Conservation (phyloP, 495 filamentous ascomycete genomes). For the Cercophora newfieldiana region DNA sequence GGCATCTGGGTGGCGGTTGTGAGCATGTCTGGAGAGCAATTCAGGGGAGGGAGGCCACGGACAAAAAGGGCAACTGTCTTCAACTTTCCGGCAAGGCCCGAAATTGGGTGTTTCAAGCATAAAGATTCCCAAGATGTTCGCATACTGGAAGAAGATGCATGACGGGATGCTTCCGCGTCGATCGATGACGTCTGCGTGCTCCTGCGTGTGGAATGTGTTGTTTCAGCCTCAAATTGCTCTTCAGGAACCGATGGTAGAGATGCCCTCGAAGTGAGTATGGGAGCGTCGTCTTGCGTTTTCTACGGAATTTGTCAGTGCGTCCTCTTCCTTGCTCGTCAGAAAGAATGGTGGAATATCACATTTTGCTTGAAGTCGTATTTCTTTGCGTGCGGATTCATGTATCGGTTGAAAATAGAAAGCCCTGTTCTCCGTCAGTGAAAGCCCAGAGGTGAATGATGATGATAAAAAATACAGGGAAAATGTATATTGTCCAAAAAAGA, state of each 20-base stretch:
- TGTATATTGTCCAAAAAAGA: not conserved
- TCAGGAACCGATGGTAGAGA: not conserved
- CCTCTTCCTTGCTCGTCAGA: not conserved
- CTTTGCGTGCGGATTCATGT: slow-evolving; percentile 19
- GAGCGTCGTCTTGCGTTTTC: not conserved
- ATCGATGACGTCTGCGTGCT: not conserved
- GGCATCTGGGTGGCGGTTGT: slow-evolving; percentile 13
- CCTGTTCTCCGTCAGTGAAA: not conserved
- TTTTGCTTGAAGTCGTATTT: slow-evolving; percentile 7
- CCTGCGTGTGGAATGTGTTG: not conserved
- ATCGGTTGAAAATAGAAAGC: slow-evolving; percentile 14
- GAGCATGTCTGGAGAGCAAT: not conserved
- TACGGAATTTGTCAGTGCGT: not conserved
- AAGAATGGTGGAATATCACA: not conserved
- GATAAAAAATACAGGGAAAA: not conserved
- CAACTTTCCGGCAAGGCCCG: not conserved
- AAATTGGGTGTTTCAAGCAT: not conserved
- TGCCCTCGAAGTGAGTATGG: not conserved
- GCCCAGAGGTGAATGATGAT: not conserved
- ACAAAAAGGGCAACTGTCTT: slow-evolving; percentile 16
- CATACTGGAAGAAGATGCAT: not conserved
- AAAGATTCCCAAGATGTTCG: not conserved
- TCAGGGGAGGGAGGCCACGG: not conserved
- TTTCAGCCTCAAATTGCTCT: not conserved
- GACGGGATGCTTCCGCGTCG: not conserved